Conservation (phyloP, 2,329 filamentous ascomycete species). For the Coccinonectria pachysandricola region DNA sequence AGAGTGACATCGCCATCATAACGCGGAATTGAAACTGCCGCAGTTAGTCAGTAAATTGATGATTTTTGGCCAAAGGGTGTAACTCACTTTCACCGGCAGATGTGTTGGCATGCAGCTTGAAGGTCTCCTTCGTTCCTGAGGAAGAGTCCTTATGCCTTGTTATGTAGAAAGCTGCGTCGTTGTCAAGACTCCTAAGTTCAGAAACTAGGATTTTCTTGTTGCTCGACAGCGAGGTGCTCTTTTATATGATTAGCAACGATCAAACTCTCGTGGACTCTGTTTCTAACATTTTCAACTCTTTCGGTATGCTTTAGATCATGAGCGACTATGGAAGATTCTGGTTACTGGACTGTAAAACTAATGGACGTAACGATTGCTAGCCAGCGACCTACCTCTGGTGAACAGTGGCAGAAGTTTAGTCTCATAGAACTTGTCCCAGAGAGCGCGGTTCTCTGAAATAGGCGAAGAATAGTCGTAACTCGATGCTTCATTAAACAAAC, state of each 20-base stretch:
- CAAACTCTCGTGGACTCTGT: too few species aligned
- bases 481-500: slow-evolving; percentile 26
- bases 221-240: slow-evolving; percentile 35
- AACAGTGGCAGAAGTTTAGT: slow-evolving; percentile 53
- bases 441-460: slow-evolving; percentile 46
- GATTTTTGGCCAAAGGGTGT: too few species aligned
- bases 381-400: slow-evolving; percentile 28
- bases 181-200: slow-evolving; percentile 49
- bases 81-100: slow-evolving; percentile 42
- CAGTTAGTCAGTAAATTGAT: too few species aligned
- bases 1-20: slow-evolving; percentile 37
- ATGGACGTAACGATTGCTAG: too few species aligned
- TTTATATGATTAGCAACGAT: too few species aligned
- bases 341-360: too few species aligned
- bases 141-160: slow-evolving; percentile 44
- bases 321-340: slow-evolving; percentile 26
- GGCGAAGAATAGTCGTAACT: slow-evolving; percentile 56
- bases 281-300: slow-evolving; percentile 25
- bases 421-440: slow-evolving; percentile 52
- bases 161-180: slow-evolving; percentile 48
- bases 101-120: slow-evolving; percentile 45
- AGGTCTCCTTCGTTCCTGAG: slow-evolving; percentile 38
- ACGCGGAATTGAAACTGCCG: slow-evolving; percentile 45
- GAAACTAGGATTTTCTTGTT: slow-evolving; percentile 42
- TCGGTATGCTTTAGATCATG: slow-evolving; percentile 46